phyloP scores from a whole-genome alignment of 345 rosid genomes.

The Chamaenerion angustifolium region DNA sequence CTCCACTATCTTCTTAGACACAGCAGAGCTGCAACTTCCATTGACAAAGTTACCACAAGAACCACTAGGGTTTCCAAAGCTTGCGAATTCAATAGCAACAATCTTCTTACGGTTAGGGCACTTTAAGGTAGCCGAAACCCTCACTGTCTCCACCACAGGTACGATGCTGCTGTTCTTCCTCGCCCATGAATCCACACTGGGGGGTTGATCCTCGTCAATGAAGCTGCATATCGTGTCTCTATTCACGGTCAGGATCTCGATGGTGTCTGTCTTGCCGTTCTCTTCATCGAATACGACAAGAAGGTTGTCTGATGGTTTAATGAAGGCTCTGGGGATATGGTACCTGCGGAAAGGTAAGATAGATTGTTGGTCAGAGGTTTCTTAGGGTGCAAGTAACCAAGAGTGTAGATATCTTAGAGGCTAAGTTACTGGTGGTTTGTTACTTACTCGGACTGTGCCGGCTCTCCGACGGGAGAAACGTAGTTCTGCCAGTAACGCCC shows the following conservation, averaged over 20 bases:
- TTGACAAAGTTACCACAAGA: conserved; percentile 18
- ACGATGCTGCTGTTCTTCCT: conserved; percentile 12
- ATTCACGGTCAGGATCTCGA: conserved; percentile 20
- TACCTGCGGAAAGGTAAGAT: conserved; percentile 14
- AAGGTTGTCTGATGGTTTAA: conserved; percentile 26
- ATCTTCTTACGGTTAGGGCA: conserved; percentile 20
- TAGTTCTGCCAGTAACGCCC: conserved; percentile 37
- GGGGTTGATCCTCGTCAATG: conserved; percentile 18
- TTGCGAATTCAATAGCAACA: conserved; percentile 23
- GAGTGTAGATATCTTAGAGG: neutral
- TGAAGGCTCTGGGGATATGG: conserved; percentile 32
- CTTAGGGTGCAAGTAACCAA: neutral
- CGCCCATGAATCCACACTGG: conserved; percentile 17
- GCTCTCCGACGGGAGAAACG: conserved; percentile 20
- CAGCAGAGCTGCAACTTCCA: conserved; percentile 26
- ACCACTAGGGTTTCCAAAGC: conserved; percentile 32
- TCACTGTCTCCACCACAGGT: conserved; percentile 8
- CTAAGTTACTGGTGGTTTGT: neutral
- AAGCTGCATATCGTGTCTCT: conserved; percentile 35
- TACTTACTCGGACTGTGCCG: conserved; percentile 34
- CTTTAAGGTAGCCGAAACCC: conserved; percentile 14
- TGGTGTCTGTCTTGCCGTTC: conserved; percentile 15
- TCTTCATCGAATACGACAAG: conserved; percentile 30
- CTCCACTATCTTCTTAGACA: conserved; percentile 21
- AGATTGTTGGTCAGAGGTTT: neutral